phyloP scores from a whole-genome alignment of 2,329 filamentous ascomycete genomes.

The Stemphylium vesicarium region DNA sequence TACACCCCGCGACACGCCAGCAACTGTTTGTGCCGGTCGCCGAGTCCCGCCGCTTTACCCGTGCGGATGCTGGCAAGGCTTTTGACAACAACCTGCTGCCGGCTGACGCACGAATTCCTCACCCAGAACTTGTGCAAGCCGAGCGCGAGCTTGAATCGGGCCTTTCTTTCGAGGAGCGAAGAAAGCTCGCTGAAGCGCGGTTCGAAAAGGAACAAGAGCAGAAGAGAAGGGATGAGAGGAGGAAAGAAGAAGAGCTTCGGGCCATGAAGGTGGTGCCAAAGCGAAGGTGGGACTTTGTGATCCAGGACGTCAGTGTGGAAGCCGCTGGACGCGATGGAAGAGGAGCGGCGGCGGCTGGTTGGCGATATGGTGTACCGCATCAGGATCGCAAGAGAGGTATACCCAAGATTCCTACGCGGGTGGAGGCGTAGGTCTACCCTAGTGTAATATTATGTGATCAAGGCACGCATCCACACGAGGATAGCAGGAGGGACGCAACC shows the following conservation, averaged over 20 bases:
- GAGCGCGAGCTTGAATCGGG: conserved; percentile 48
- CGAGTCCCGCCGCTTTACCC: conserved; percentile 69
- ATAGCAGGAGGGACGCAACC: conserved; percentile 66
- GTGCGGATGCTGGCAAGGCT: conserved; percentile 67
- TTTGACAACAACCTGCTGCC: conserved; percentile 66
- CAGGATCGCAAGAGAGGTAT: conserved; percentile 68
- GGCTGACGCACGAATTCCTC: conserved; percentile 68
- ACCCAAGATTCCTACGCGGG: conserved; percentile 68
- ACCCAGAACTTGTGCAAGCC: conserved; percentile 62
- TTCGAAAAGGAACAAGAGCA: conserved; percentile 42
- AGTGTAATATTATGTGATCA: conserved; percentile 2
- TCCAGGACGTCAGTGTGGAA: conserved; percentile 64
- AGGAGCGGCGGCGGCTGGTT: conserved; percentile 60
- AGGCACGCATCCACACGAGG: conserved; percentile 56
- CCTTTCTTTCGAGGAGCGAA: conserved; percentile 43
- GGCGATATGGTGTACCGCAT: conserved; percentile 67
- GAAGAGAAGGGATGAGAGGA: conserved; percentile 49
- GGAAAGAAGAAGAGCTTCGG: conserved; percentile 53
- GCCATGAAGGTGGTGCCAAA: conserved; percentile 54
- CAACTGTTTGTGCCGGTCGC: conserved; percentile 69
- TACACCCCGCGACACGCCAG: conserved; percentile 61
- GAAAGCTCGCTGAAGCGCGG: conserved; percentile 39
- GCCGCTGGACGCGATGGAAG: conserved; percentile 62
- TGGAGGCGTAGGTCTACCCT: conserved; percentile 51
- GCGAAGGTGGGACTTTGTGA: conserved; percentile 65